Conservation (phyloP, 768 basidiomycete species). For the Fomitopsis serialis region DNA sequence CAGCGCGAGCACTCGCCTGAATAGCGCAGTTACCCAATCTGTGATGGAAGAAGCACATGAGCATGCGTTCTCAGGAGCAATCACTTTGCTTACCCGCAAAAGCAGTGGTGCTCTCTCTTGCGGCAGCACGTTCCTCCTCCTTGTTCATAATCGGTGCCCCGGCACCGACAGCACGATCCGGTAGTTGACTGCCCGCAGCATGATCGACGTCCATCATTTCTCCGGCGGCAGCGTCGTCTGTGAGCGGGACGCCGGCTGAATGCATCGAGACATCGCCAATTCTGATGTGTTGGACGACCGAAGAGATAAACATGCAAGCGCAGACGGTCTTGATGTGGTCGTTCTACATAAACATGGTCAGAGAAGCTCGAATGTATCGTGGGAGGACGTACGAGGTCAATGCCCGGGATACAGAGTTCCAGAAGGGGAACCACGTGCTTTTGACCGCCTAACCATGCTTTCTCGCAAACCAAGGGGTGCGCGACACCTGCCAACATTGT, state of each 20-base stretch:
- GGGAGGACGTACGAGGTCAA: slow-evolving; percentile 64
- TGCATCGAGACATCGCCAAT: slow-evolving; percentile 70
- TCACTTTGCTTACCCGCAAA: slow-evolving; percentile 55
- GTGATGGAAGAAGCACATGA: background rate
- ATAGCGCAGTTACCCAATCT: slow-evolving; percentile 81
- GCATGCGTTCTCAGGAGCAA: background rate
- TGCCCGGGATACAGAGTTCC: slow-evolving; percentile 86
- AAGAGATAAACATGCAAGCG: slow-evolving; percentile 72
- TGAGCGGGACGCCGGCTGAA: slow-evolving; percentile 49
- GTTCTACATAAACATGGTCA: slow-evolving; percentile 40
- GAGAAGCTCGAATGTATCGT: background rate
- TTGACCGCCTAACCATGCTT: slow-evolving; percentile 79
- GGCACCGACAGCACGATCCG: slow-evolving; percentile 42
- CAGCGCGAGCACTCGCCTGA: slow-evolving; percentile 72
- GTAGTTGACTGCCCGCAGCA: slow-evolving; percentile 41
- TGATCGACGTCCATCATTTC: slow-evolving; percentile 51
- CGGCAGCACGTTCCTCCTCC: slow-evolving; percentile 67
- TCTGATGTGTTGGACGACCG: slow-evolving; percentile 69
- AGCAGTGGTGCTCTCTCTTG: slow-evolving; percentile 70
- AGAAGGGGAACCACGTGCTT: slow-evolving; percentile 85
- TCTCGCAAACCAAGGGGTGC: slow-evolving; percentile 71
- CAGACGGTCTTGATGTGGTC: slow-evolving; percentile 79
- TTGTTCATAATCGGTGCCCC: slow-evolving; percentile 41
- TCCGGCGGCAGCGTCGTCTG: slow-evolving; percentile 47
- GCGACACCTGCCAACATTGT: slow-evolving; percentile 77